Conservation (phyloP, 805 yeast genomes). For the Sugiyamaella boreocaroliniensis region DNA sequence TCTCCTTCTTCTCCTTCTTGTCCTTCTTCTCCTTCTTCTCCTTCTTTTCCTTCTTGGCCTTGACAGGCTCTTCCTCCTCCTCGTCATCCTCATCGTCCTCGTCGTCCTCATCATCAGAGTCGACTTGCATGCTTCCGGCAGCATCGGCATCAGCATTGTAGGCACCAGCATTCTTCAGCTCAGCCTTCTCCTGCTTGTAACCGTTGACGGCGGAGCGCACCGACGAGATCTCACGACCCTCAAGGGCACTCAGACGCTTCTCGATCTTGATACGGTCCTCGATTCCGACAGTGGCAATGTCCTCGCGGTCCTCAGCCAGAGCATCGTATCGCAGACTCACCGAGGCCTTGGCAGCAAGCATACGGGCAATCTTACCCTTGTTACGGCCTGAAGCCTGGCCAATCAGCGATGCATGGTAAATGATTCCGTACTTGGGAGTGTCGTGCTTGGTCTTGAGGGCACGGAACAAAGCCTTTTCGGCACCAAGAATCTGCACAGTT, state of each 20-base stretch:
- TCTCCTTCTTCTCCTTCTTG: constrained; percentile 40
- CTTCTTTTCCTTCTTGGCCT: constrained; percentile 27
- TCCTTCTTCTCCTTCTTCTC: constrained; percentile 43
- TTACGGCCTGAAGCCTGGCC: constrained; percentile 98
- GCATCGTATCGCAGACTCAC: constrained; percentile 96
- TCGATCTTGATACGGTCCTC: constrained; percentile 91
- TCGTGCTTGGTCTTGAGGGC: constrained; percentile 98
- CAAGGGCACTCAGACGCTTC: constrained; percentile 86
- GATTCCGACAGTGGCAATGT: constrained; percentile 88
- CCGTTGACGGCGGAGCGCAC: constrained; percentile 68
- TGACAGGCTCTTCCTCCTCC: constrained; percentile 38
- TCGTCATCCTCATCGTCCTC: constrained; percentile 46
- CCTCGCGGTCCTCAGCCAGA: constrained; percentile 85
- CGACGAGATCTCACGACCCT: constrained; percentile 93
- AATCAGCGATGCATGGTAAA: constrained; percentile 93
- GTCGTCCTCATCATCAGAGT: constrained; percentile 48
- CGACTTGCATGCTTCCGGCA: constrained; percentile 69
- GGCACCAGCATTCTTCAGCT: constrained; percentile 73
- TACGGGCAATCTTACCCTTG: constrained; percentile 98
- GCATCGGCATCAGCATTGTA: constrained; percentile 96
- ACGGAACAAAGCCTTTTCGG: constrained; percentile 97
- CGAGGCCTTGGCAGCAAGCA: constrained; percentile 97
- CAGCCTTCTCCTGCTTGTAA: constrained; percentile 74
- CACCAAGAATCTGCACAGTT: constrained; percentile 95
- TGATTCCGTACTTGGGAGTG: constrained; percentile 96